Evolutionary conservation across 1,139 yeast species (phyloP).

Genomic region (Debaryomyces singareniensis): DNA sequence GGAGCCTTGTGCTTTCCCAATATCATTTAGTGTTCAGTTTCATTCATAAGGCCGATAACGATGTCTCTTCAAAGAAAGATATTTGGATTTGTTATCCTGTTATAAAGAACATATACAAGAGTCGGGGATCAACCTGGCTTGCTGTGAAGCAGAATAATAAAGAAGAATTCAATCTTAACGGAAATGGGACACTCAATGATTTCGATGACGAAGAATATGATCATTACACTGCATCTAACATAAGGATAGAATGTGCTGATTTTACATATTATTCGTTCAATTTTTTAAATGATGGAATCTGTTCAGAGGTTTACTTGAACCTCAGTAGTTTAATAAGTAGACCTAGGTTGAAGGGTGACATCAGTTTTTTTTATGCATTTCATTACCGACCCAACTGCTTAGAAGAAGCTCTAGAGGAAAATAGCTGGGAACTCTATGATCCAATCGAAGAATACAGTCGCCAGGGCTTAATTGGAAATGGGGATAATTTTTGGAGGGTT

Average conservation of each 20-base stretch:
- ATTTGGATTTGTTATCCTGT: constrained; percentile 94
- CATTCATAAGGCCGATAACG: constrained; percentile 19
- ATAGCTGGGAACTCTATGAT: constrained; percentile 73
- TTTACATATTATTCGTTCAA: constrained; percentile 81
- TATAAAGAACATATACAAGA: constrained; percentile 59
- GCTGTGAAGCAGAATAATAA: constrained; percentile 8
- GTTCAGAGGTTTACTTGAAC: constrained; percentile 68
- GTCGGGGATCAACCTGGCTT: constrained; percentile 44
- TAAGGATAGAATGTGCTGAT: constrained; percentile 77
- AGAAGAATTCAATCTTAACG: background rate
- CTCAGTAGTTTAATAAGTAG: constrained; percentile 54
- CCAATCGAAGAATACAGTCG: constrained; percentile 61
- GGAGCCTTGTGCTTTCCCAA: constrained; percentile 72
- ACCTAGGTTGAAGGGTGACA: constrained; percentile 24
- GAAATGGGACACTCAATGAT: background rate
- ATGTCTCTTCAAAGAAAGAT: constrained; percentile 43
- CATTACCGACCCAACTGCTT: constrained; percentile 46
- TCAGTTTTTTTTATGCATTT: constrained; percentile 44
- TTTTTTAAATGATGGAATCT: constrained; percentile 52
- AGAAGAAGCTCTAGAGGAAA: constrained; percentile 52
- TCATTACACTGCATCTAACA: constrained; percentile 46
- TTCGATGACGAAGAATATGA: constrained; percentile 18
- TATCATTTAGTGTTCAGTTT: constrained; percentile 76
- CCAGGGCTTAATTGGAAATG: constrained; percentile 38
- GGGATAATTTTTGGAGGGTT: constrained; percentile 55